phyloP scores from a whole-genome alignment of 108 stramenopile genomes.

The Nitzschia sp. region DNA sequence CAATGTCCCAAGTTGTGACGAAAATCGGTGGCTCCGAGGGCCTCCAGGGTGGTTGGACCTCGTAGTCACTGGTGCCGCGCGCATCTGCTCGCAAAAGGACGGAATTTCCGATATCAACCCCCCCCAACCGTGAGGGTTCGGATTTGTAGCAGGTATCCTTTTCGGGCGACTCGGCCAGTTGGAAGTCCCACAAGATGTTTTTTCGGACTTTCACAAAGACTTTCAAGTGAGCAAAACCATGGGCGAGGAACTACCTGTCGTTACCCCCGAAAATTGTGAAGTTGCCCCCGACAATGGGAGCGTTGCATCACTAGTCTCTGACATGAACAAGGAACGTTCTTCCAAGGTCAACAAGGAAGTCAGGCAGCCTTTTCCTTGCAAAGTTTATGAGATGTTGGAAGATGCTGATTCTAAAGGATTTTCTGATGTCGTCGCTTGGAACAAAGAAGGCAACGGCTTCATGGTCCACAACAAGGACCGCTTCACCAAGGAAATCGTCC shows the following conservation, averaged over 20 bases:
- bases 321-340: neutral
- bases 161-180: neutral
- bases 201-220: neutral
- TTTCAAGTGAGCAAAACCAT: neutral
- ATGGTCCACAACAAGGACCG: slow-evolving; percentile 37
- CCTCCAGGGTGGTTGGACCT: neutral
- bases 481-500: slow-evolving; percentile 34
- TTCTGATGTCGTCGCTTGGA: slow-evolving; percentile 42
- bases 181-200: neutral
- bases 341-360: slow-evolving; percentile 13
- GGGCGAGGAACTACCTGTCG: neutral
- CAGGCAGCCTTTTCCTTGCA: slow-evolving; percentile 35
- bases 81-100: neutral
- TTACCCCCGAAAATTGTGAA: neutral
- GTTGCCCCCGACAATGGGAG: neutral
- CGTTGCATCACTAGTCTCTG: neutral
- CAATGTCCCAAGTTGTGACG: neutral
- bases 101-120: neutral
- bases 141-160: slow-evolving; percentile 5
- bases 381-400: slow-evolving; percentile 44
- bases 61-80: neutral
- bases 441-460: slow-evolving; percentile 33
- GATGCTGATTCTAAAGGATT: slow-evolving; percentile 35
- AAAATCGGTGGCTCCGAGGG: neutral
- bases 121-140: neutral